These are phyloP conservation scores for Evansstolkia leycettana DNA, from an alignment of 495 filamentous ascomycete genomes.

Conservation along the genomic window DNA sequence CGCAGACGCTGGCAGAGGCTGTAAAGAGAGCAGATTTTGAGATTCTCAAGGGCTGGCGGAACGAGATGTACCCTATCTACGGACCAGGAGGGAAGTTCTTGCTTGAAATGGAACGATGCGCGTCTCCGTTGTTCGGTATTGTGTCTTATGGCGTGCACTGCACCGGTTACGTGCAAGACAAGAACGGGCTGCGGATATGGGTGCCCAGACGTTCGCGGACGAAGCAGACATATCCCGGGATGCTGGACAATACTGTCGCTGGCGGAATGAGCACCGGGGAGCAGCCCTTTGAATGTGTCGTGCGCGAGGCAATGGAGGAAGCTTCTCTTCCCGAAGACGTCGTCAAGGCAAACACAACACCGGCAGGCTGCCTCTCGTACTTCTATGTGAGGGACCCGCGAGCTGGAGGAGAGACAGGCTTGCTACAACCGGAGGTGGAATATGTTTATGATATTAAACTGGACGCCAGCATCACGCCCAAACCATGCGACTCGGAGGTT, in stretches of 20 bases:
- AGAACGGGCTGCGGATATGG: constrained; percentile 66
- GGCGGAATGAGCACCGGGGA: constrained; percentile 79
- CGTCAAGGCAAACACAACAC: constrained; percentile 43
- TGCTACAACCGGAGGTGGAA: constrained; percentile 84
- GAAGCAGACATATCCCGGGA: constrained; percentile 76
- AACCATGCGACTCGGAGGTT: constrained; percentile 78
- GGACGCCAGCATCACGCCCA: constrained; percentile 48
- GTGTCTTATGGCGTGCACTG: constrained; percentile 86
- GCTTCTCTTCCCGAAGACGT: constrained; percentile 66
- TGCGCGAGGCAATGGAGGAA: constrained; percentile 83
- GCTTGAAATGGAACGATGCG: constrained; percentile 69
- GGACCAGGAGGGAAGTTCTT: constrained; percentile 49
- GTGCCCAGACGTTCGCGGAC: constrained; percentile 59
- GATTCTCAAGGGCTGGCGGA: constrained; percentile 70
- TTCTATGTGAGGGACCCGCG: constrained; percentile 65
- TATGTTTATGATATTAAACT: constrained; percentile 88
- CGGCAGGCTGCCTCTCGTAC: constrained; percentile 68
- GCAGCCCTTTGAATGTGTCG: constrained; percentile 59
- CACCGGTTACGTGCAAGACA: constrained; percentile 53
- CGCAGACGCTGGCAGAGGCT: constrained; percentile 48
- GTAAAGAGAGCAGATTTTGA: constrained; percentile 51
- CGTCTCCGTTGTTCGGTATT: constrained; percentile 70
- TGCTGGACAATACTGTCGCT: constrained; percentile 92
- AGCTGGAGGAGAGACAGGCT: constrained; percentile 75
- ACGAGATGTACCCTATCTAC: constrained; percentile 80